Base-by-base conservation (phyloP, 2,329 filamentous ascomycete species). In the Bipolaris cookei region DNA sequence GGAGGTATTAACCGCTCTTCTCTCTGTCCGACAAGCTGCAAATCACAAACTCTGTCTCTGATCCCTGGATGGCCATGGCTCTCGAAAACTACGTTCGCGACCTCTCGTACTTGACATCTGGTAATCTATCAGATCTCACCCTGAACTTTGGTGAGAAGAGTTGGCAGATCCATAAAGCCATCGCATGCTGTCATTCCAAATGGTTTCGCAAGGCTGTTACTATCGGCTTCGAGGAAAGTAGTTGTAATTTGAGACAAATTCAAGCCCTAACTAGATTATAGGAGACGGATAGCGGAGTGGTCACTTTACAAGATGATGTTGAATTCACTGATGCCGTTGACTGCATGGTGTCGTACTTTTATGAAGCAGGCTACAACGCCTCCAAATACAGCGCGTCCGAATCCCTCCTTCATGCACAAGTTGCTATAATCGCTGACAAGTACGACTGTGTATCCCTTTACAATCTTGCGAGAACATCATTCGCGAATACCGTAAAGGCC, bases 341-440 rank as follows among this genome's bases (percentile, higher is more conserved):
- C 41, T 68, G 66, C 58, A 67, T 68, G 64, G 61, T 68, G 42
- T 63, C 59, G 37, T 67, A 64, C 42, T 62, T 67, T 52, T 67
- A 67, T 46, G 46, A 60, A 16, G 65, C 59, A 13, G 46, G 20
- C 42, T 67, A 64, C 48, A 21, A 60, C 32, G 51, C 39, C 20
- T 58, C 58, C 18, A 16, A 58, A 37, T 64, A 61, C 54, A 45
- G 41, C 48, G 58, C 47, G 20, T 45, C 48, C 32, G 54, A 56
- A 55, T 30, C 63, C 41, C 56, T 66, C 14, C 58, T 68, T 41
- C 63, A 68, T 62, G 63, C 62, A 48, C 60, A 65, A 56, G 60
- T 66, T 18, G 53, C 54, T 32, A 59, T 51, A 30, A 50, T 68
- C 28, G 65, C 65, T 21, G 63, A 68, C 54, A 66, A 66, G 38